Evolutionary conservation across 2,329 filamentous ascomycete genomes (phyloP), one percentile per base, ranked within the genome.

Genomic region (Alternaria ethzedia): DNA sequence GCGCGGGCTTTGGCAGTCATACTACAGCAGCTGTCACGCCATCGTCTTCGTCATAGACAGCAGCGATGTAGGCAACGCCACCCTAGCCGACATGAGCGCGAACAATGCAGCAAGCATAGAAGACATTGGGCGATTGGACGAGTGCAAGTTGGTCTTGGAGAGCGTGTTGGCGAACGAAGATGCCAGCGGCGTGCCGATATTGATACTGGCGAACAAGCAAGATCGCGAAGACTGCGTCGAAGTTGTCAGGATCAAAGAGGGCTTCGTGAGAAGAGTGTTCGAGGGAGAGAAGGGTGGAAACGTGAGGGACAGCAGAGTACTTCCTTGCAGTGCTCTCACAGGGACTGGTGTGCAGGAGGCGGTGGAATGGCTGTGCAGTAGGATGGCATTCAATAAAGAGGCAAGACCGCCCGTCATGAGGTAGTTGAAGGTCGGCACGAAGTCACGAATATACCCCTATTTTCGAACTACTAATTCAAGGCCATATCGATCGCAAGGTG

Each of bases 21-120:
- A 99, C 84, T 99, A 97, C 84, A 86, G 89, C 54, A 92, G 89
- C 79, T 97, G 94, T 75, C 96, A 99, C 80, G 96, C 96, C 70
- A 97, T 99, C 75, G 93, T 99, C 67, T 99, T 98, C 82, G 94
- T 99, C 64, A 93, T 99, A 75, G 96, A 99, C 82, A 95, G 91
- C 79, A 93, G 93, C 46, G 96, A 99, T 78, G 90, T 98, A 58
- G 93, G 94, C 9, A 91, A 97, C 81, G 91, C 92, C 36, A 88
- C 90, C 67, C 84, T 96, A n/a, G 82, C 84, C 6, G 81, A 82
- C 3, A 75, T 87, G 56, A 67, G 60, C 44, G 61, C 64, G 60
- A 80, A 82, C 57, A 32, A 65, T 57, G 52, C 64, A 6, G 70
- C 79, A 73, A 79, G 36, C 66, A 81, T 68, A 36, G 68, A 68